Base-by-base conservation (phyloP, 208 protist genomes). In the Naegleria fowleri region DNA sequence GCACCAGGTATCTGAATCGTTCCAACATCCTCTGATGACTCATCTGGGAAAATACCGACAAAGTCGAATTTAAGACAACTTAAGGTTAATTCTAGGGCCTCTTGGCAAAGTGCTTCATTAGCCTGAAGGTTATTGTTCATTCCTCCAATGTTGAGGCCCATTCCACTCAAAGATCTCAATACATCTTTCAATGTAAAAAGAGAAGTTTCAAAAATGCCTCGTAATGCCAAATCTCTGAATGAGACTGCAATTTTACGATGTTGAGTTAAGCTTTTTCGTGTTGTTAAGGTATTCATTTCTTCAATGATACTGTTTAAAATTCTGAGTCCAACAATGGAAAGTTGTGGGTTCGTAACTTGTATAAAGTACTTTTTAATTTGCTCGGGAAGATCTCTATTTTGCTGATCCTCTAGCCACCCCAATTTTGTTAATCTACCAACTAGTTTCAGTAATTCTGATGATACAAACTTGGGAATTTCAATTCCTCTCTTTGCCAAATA, bases 1-100 rank as follows among this genome's bases (percentile, higher is more conserved):
- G 51, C 13, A 13, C 91, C 67, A 79, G 95, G 95, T 75, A 95
- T 90, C 52, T 96, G 95, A 11, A 96, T 92, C 5, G 94, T 96
- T n/a, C 84, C 79, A 22, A 94, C 89, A 36, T 96, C 95, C 11
- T 96, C 95, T 0, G 92, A 86, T 22, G 90, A 88, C 59, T 96
- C 95, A 75, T 96, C 94, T 3, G 90, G 79, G 9, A 88, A 91
- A 52, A 93, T 94, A 29, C 95, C 95, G 25, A 96, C 93, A 91
- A 96, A 96, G 85, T 96, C 95, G 76, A 96, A 96, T 11, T 90
- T 92, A 25, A 96, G 84, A 90, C 93, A 95, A 51, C 58, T 36
- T 36, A 96, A 88, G 29, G 58, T 19, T 16, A 96, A 86, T 19
- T 91, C 93, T 7, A 96, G 88, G 41, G 92, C 92, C 85, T 94